phyloP scores from a whole-genome alignment of 345 rosid genomes.

The Arabidopsis suecica region DNA sequence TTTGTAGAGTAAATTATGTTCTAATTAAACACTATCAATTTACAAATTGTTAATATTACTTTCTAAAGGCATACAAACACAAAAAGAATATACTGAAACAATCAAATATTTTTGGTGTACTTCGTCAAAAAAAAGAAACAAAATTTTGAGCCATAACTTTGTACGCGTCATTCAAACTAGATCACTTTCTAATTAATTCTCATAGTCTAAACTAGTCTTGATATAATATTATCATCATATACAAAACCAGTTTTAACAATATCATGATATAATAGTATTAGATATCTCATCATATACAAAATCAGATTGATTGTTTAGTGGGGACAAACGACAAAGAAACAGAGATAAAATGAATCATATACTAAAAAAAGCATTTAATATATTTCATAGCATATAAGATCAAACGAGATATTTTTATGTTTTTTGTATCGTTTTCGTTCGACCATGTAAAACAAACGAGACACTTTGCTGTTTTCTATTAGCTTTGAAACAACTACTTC shows the following conservation, averaged over 20 bases:
- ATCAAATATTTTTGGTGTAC: not conserved
- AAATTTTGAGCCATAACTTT: not conserved
- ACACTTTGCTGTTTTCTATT: constrained; percentile 41
- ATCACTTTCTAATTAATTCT: not conserved
- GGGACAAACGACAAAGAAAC: constrained; percentile 36
- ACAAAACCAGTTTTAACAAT: not conserved
- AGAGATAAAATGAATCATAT: constrained; percentile 24
- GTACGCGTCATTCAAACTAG: not conserved
- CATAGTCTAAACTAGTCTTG: constrained; percentile 5
- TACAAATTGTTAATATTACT: not conserved
- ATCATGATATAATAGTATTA: too few species aligned
- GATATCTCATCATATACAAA: constrained; percentile 1
- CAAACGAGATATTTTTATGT: constrained; percentile 25
- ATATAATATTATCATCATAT: not conserved
- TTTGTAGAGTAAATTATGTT: too few species aligned
- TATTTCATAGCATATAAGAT: constrained; percentile 27
- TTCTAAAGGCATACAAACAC: not conserved
- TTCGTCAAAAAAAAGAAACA: not conserved
- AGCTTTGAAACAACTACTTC: constrained; percentile 36
- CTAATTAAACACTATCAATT: too few species aligned
- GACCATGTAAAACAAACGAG: constrained; percentile 47
- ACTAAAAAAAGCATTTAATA: constrained; percentile 17
- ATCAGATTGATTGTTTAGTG: constrained; percentile 15
- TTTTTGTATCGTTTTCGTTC: constrained; percentile 39
- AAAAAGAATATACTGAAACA: not conserved